A percentile compares a stretch with the other conserved stretches of the same genome.
Evolutionary conservation across 202 grass and related monocot species (phyloP).

Genomic region (Setaria italica): DNA sequence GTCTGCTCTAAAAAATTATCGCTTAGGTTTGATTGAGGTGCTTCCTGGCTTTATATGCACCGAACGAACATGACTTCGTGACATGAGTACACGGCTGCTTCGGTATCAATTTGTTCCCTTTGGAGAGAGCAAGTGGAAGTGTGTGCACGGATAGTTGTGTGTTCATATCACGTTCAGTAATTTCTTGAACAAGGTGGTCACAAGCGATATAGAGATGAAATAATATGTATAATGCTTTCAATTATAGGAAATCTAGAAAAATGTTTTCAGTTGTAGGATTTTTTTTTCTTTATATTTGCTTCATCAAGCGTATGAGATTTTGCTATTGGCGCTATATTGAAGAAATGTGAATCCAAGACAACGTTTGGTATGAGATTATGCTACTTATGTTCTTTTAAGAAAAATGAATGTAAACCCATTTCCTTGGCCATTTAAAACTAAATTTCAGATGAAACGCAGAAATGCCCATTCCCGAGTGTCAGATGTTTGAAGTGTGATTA

Average conservation of each 20-base stretch:
- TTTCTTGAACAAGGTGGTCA: background rate
- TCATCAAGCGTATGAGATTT: background rate
- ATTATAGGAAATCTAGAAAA: background rate
- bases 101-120: background rate
- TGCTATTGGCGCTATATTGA: background rate
- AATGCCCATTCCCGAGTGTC: no score
- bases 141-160: background rate
- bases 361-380: background rate
- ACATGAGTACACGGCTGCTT: background rate
- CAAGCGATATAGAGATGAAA: background rate
- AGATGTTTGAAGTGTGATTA: no score
- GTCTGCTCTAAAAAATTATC: background rate
- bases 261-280: background rate
- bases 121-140: background rate
- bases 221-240: background rate
- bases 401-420: background rate
- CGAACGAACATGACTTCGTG: background rate
- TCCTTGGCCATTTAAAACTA: background rate
- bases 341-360: background rate
- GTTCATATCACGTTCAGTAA: background rate
- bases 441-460: background rate
- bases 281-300: background rate
- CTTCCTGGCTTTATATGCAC: background rate
- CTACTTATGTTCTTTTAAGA: background rate
- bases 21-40: background rate